phyloP scores from a whole-genome alignment of 2,329 filamentous ascomycete species.

The Sclerotinia minor region DNA sequence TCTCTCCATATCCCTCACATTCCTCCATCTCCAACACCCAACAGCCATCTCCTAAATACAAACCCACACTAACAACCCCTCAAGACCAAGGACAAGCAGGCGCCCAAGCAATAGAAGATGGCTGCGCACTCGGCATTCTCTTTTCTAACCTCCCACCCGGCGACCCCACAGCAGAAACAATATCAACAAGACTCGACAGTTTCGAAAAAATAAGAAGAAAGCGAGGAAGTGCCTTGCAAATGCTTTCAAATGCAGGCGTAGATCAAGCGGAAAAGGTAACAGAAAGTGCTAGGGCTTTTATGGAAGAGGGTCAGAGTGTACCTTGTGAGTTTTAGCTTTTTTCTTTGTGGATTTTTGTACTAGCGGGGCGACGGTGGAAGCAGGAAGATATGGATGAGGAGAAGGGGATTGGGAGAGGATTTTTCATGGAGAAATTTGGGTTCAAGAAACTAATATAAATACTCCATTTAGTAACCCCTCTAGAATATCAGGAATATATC shows the following conservation, averaged over 20 bases:
- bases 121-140: slow-evolving; percentile 50
- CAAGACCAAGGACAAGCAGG: slow-evolving; percentile 60
- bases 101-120: slow-evolving; percentile 67
- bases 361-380: not conserved
- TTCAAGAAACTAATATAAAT: not conserved
- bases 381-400: not conserved
- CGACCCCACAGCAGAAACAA: not conserved
- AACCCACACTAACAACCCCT: not conserved
- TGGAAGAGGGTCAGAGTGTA: not conserved
- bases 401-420: too few relatives aligned
- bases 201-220: slow-evolving; percentile 18
- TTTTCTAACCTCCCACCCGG: not conserved
- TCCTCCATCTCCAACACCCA: not conserved
- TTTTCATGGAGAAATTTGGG: not conserved
- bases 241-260: slow-evolving; percentile 9
- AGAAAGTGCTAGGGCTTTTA: not conserved
- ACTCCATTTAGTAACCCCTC: not conserved
- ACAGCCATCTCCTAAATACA: not conserved
- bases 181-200: not conserved
- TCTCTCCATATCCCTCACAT: not conserved
- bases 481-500: slow-evolving; percentile 3
- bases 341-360: not conserved
- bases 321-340: slow-evolving; percentile 8
- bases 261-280: not conserved
- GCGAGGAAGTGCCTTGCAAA: slow-evolving; percentile 13